Base-by-base conservation (phyloP, 495 filamentous ascomycete species). In the Astrothelium subdiscretum region DNA sequence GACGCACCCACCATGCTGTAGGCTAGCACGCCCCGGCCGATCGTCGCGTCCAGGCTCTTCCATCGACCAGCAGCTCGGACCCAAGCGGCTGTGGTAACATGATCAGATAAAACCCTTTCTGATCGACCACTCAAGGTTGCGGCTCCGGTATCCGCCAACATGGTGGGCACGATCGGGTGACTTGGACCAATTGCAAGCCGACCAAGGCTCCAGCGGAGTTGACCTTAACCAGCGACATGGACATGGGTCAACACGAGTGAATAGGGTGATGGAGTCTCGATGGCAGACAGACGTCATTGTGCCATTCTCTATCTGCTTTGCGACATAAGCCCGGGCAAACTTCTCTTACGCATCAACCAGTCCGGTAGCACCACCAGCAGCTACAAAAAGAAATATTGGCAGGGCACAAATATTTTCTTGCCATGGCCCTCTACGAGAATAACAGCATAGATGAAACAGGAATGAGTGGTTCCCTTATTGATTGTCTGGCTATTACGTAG, bases 31-130 rank as follows among this genome's bases (percentile, higher is more conserved):
- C 2, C 24, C 5, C 48, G 22, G 48, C 20, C 48, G 22, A 54
- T 29, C 48, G 48, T 24, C 15, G 48, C 48, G 29, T 54, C 48
- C 48, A 54, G 48, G 48, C 48, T 20, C 5, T 54, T 54, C 48
- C 48, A 54, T 54, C n/a, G 48, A 54, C 48, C 48, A 54, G 48
- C 48, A 54, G 15, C 20, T 29, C 20, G 48, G 48, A 54, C 48
- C 48, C 48, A 24, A 54, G 48, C 48, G 48, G 48, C 48, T 54
- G 48, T 54, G 48, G 29, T 54, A 54, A 29, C 48, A 54, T 54
- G 48, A 29, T 24, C 35, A 38, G 35, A 38, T 38, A 20, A 54
- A 54, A 4, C 48, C 48, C 48, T 29, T 24, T 27, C 20, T 20
- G 20, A 29, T 54, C 48, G 29, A 5, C 20, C 12, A 12, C 12